Evolutionary conservation across 768 basidiomycete genomes (phyloP).

Genomic region (Boletus tomentosulus): DNA sequence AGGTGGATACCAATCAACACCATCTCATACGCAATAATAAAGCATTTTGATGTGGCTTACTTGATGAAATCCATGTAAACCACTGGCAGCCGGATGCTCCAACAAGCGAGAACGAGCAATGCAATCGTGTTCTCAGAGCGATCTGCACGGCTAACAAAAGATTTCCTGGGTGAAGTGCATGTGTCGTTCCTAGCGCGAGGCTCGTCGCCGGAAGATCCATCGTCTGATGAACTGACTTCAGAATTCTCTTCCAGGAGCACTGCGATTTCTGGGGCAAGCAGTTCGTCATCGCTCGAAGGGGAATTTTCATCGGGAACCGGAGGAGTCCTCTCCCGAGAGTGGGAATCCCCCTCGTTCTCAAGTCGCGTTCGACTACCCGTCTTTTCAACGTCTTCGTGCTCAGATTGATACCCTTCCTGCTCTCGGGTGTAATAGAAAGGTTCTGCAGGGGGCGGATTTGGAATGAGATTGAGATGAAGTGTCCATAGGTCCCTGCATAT

Average conservation of each 20-base stretch:
- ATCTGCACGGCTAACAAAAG: constrained; percentile 31
- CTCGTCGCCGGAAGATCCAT: constrained; percentile 20
- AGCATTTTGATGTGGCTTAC: constrained; percentile 38
- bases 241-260: constrained; percentile 39
- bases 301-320: constrained; percentile 8
- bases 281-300: constrained; percentile 21
- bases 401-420: constrained; percentile 20
- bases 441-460: constrained; percentile 57
- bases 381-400: constrained; percentile 5
- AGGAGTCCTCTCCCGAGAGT: constrained; percentile 8
- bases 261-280: constrained; percentile 34
- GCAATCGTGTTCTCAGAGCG: constrained; percentile 52
- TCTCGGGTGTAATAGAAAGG: constrained; percentile 49
- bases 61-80: constrained; percentile 70
- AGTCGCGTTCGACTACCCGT: constrained; percentile 3
- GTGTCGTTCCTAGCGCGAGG: constrained; percentile 3
- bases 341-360: constrained; percentile 16
- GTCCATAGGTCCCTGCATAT: constrained; percentile 82
- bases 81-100: constrained; percentile 75
- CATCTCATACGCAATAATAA: neutral
- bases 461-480: constrained; percentile 60
- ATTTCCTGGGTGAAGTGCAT: constrained; percentile 6
- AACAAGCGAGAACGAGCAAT: constrained; percentile 70
- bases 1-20: constrained; percentile 6
- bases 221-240: constrained; percentile 30